A percentile compares a stretch with the other conserved stretches of the same genome.
These are phyloP conservation scores for Penicillium italicum DNA, from an alignment of 2,329 filamentous ascomycete genomes.

Conservation along the genomic window DNA sequence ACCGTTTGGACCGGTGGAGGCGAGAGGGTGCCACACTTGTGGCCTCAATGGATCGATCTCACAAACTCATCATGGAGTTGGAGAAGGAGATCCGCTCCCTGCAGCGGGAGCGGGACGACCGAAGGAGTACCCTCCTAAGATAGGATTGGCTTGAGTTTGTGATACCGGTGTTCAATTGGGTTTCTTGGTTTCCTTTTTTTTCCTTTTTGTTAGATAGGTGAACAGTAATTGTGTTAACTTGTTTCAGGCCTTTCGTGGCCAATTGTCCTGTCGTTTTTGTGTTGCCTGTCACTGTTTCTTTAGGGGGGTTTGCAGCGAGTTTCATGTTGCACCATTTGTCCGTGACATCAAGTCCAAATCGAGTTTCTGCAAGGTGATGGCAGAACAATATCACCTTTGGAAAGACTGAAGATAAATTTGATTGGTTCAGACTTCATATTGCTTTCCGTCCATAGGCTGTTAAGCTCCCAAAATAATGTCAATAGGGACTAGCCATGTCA, in stretches of 20 bases:
- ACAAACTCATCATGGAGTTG: constrained; percentile 69
- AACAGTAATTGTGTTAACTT: constrained; percentile 20
- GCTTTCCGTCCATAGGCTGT: constrained; percentile 18
- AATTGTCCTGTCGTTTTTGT: constrained; percentile 13
- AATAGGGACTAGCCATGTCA: constrained; percentile 27
- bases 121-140: constrained; percentile 31
- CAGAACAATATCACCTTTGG: constrained; percentile 11
- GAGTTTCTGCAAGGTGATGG: constrained; percentile 27
- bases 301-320: constrained; percentile 20
- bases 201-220: constrained; percentile 5
- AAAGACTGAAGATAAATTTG: constrained; percentile 25
- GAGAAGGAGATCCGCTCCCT: constrained; percentile 66
- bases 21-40: constrained; percentile 61
- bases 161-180: constrained; percentile 11
- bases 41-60: constrained; percentile 63
- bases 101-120: constrained; percentile 51
- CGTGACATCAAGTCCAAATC: constrained; percentile 27
- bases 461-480: constrained; percentile 26
- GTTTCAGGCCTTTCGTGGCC: constrained; percentile 6
- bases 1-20: constrained; percentile 73
- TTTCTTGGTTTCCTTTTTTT: constrained; percentile 9
- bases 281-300: constrained; percentile 19
- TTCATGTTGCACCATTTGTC: constrained; percentile 30
- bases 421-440: constrained; percentile 19
- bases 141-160: constrained; percentile 11